Evolutionary conservation across 495 filamentous ascomycete species (phyloP).

Genomic region (Glonium stellatum): DNA sequence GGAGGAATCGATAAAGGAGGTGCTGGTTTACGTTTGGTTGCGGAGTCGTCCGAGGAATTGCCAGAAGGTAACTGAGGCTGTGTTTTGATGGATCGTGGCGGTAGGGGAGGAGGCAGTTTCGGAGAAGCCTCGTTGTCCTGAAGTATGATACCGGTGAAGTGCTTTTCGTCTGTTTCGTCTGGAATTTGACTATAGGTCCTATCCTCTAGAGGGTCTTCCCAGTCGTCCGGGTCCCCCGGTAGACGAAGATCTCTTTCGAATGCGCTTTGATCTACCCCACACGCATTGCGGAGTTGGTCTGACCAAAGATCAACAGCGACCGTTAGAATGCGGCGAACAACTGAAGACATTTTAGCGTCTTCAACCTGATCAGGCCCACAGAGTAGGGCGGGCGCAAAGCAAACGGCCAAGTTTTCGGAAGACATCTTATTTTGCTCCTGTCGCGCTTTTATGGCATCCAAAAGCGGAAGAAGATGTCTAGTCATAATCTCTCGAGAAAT

Average conservation of each 20-base stretch:
- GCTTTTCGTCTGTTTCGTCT: constrained; percentile 18
- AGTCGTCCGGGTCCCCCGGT: constrained; percentile 31
- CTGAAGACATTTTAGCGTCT: constrained; percentile 42
- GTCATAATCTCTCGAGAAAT: constrained; percentile 42
- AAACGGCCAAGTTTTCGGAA: constrained; percentile 45
- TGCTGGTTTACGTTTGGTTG: constrained; percentile 32
- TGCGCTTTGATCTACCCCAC: constrained; percentile 18
- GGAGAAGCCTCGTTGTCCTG: constrained; percentile 30
- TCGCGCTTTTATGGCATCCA: constrained; percentile 40
- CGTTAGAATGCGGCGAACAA: constrained; percentile 40
- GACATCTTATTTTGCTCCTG: constrained; percentile 48
- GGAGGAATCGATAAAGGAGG: constrained; percentile 31
- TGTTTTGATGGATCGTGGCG: constrained; percentile 21
- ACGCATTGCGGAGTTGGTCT: constrained; percentile 29
- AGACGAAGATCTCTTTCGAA: constrained; percentile 30
- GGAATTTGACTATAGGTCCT: constrained; percentile 4
- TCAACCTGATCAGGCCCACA: constrained; percentile 41
- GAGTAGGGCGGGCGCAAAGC: constrained; percentile 42
- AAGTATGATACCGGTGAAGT: constrained; percentile 31
- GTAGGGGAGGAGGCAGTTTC: constrained; percentile 31
- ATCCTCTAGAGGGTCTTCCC: constrained; percentile 38
- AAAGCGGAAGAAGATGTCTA: constrained; percentile 47
- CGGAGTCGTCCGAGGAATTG: constrained; percentile 11
- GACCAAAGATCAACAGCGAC: constrained; percentile 38
- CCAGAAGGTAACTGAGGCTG: constrained; percentile 8